Base-by-base conservation (phyloP, 768 basidiomycete genomes). In the Phaeotremella skinneri region DNA sequence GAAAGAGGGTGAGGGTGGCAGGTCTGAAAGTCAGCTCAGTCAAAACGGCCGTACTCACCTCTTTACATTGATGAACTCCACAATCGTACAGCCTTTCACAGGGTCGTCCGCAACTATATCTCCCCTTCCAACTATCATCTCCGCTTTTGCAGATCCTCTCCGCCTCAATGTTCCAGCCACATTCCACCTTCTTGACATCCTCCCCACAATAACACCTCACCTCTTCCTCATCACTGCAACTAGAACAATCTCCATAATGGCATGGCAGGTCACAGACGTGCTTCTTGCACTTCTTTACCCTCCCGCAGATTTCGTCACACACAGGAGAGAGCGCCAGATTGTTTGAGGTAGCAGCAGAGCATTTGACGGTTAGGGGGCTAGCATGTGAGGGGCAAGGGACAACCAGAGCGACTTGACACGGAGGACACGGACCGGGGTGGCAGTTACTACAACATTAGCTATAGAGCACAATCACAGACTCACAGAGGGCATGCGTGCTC, bases 351-450 rank as follows among this genome's bases (percentile, higher is more conserved):
- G 73, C 72, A 7, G 61, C 56, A 5, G 70, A 61, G 57, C 76
- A 77, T 50, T 75, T 75, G 63, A 77, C 72, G 0, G 83, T 81
- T 48, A 88, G 79, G 1, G 79, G 75, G 31, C 83, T 81, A 59
- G 84, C 82, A 48, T 83, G 82, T 63, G 92, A 97, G 51, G 89
- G 85, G 72, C 96, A 99, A 1, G 81, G 79, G n/a, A 85, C 78
- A 42, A 84, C 82, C 0, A 88, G 84, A 4, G 87, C 89, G 11
- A 94, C 83, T 61, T 85, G 83, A 71, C 96, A 99, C 0, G 91
- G 91, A 0, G 93, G 93, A 78, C 96, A 99, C 0, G 94, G 96
- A 0, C 94, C 96, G 0, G 96, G 94, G 74, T 97, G 94, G 70
- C 94, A 98, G 14, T 81, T 56, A 21, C 70, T 68, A 30, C 14